A percentile compares a stretch with the other conserved stretches of the same genome.
phyloP scores from a whole-genome alignment of 352 stramenopile genomes.

The Elongisporangium senticosum region DNA sequence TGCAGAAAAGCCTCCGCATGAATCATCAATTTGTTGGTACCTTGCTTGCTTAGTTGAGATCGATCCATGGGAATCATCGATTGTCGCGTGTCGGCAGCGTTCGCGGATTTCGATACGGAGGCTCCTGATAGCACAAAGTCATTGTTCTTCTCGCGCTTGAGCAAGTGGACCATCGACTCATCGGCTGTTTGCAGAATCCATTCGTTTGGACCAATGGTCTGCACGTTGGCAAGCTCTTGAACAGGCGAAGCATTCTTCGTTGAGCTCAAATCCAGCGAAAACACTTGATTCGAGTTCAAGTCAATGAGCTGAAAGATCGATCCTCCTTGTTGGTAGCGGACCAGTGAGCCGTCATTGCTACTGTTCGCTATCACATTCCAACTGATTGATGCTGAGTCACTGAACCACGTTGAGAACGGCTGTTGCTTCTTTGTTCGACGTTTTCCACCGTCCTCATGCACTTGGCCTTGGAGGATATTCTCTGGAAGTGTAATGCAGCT shows the following conservation, averaged over 20 bases:
- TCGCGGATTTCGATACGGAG: conserved; percentile 5
- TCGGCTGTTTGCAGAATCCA: conserved; percentile 51
- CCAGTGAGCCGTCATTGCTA: conserved; percentile 25
- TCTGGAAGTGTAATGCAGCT: conserved; percentile 53
- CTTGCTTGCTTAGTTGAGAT: not conserved
- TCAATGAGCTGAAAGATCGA: conserved; percentile 57
- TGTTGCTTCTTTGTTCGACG: conserved; percentile 22
- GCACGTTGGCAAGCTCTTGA: conserved; percentile 29
- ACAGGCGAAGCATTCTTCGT: conserved; percentile 4
- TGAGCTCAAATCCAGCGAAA: conserved; percentile 39
- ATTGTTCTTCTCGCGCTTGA: conserved; percentile 15
- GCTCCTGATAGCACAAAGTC: conserved; percentile 30
- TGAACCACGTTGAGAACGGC: conserved; percentile 50
- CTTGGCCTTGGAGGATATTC: conserved; percentile 34
- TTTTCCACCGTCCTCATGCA: conserved; percentile 19
- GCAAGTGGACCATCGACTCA: conserved; percentile 20
- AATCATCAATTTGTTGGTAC: conserved; percentile 17
- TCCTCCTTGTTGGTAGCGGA: conserved; percentile 46
- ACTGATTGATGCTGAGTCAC: conserved; percentile 13
- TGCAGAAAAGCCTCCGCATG: conserved; percentile 48
- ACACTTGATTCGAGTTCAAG: conserved; percentile 27
- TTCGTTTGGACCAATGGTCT: conserved; percentile 26
- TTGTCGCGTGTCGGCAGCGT: conserved; percentile 14
- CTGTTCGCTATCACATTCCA: conserved; percentile 9
- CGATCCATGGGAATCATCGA: conserved; percentile 24